Evolutionary conservation across 2,329 filamentous ascomycete species (phyloP), one percentile per base, ranked within the genome.

Genomic region (Penicillium sp.): DNA sequence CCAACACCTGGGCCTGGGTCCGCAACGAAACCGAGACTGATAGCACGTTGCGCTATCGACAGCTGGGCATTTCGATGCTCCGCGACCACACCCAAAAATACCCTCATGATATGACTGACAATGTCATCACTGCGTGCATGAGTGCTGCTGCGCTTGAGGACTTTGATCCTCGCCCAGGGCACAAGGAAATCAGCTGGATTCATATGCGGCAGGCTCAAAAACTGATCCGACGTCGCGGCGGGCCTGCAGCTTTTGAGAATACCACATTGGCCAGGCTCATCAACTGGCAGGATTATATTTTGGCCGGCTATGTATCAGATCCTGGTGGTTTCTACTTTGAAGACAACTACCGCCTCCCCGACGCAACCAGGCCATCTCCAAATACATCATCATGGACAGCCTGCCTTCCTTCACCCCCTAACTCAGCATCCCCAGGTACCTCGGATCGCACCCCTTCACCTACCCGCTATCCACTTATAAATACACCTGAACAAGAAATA

Each of bases 231-330:
- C 63, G 65, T 7, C 67, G 73, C 28, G 72, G 72, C 7, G 73
- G 73, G 2, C 70, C 72, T 5, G 59, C 61, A 14, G 70, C 67
- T 8, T 72, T 75, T 52, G 61, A 66, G 30, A 65, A 72, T 40
- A 73, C 71, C 33, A 71, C 66, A 20, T 59, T 74, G 43, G 71
- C 68, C 3, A 74, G 72, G 69, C 58, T 75, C 48, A 73, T 74
- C 45, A 74, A 75, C 52, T 75, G 72, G 73, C 70, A 71, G 57
- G 72, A 75, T 59, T 74, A 75, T 58, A 72, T 73, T 30, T 64
- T 74, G 43, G 68, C 71, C 0, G 72, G 73, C 1, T 75, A 73
- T 59, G 68, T 73, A 54, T 67, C 66, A 1, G 62, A 68, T 12
- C 66, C 65, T 5, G 63, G 65, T 1, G 70, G 66, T 40, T 74